These are phyloP conservation scores for Nemania abortiva DNA, from an alignment of 2,329 filamentous ascomycete genomes.

Conservation along the genomic window DNA sequence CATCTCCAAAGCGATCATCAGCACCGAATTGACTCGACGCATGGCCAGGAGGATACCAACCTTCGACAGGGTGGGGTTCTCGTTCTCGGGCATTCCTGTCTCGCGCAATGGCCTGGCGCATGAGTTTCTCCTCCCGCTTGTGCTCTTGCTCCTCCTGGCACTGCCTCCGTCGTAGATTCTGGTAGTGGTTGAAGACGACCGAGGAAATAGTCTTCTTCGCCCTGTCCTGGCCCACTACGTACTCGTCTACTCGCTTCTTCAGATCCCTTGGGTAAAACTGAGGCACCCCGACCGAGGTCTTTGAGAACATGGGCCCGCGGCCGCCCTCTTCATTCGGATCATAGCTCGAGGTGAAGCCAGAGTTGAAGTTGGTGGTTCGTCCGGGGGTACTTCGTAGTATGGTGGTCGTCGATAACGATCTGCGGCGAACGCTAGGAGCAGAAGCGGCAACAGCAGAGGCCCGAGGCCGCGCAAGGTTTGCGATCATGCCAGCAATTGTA, in stretches of 20 bases:
- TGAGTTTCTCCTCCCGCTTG: conserved; percentile 70
- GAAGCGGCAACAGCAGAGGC: conserved; percentile 35
- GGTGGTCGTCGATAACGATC: conserved; percentile 50
- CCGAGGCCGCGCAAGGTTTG: conserved; percentile 42
- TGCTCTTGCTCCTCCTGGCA: conserved; percentile 79
- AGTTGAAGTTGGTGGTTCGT: conserved; percentile 64
- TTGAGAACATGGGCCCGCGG: conserved; percentile 69
- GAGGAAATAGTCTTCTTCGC: conserved; percentile 94
- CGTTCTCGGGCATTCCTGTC: conserved; percentile 71
- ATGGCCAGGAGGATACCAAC: conserved; percentile 58
- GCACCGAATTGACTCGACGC: conserved; percentile 46
- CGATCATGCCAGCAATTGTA: conserved; percentile 42
- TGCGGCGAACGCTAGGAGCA: conserved; percentile 34
- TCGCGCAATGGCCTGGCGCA: conserved; percentile 77
- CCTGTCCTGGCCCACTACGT: conserved; percentile 94
- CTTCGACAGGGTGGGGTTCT: conserved; percentile 82
- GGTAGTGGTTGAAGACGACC: conserved; percentile 97
- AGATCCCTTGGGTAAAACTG: conserved; percentile 76
- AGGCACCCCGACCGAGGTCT: conserved; percentile 69
- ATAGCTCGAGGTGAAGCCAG: conserved; percentile 70
- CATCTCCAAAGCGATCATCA: conserved; percentile 62
- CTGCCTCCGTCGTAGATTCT: conserved; percentile 81
- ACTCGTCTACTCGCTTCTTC: conserved; percentile 93
- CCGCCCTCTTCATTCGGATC: conserved; percentile 67
- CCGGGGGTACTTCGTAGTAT: conserved; percentile 51